These are phyloP conservation scores for Sarocladium strictum DNA, from an alignment of 2,329 filamentous ascomycete species.

Conservation along the genomic window DNA sequence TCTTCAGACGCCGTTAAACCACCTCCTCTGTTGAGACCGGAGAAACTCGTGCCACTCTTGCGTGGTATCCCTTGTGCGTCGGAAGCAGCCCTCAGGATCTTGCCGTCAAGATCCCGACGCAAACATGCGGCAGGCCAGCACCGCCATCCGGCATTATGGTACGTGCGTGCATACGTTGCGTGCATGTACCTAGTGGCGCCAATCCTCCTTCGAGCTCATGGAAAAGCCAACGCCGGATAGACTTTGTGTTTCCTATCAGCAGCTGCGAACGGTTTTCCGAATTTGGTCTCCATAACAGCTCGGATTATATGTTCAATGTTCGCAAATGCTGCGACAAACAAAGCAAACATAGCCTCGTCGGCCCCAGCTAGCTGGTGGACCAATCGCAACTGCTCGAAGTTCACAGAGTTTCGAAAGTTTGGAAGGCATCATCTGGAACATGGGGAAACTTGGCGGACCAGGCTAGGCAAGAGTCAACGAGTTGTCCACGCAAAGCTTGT, in stretches of 20 bases:
- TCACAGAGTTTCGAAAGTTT: neutral
- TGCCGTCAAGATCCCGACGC: neutral
- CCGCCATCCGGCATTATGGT: conserved; percentile 2
- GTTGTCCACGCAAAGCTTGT: neutral
- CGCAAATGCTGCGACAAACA: neutral
- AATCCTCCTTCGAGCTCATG: neutral
- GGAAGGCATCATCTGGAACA: neutral
- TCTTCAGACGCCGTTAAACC: neutral
- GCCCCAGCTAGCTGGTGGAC: neutral
- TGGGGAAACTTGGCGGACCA: neutral
- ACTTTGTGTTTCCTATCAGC: neutral
- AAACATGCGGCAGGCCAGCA: neutral
- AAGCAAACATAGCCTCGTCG: conserved; percentile 1
- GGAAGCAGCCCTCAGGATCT: neutral
- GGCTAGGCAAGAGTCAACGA: neutral
- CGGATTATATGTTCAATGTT: neutral
- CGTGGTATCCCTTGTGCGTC: neutral
- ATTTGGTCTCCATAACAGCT: neutral
- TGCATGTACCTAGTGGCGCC: neutral
- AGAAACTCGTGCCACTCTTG: neutral
- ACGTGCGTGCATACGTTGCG: too few species aligned
- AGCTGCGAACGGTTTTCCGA: neutral
- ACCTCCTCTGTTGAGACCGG: neutral
- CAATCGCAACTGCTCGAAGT: neutral
- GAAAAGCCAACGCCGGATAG: neutral